Evolutionary conservation across 1,139 yeast species (phyloP).

Genomic region (Kazachstania sp.): DNA sequence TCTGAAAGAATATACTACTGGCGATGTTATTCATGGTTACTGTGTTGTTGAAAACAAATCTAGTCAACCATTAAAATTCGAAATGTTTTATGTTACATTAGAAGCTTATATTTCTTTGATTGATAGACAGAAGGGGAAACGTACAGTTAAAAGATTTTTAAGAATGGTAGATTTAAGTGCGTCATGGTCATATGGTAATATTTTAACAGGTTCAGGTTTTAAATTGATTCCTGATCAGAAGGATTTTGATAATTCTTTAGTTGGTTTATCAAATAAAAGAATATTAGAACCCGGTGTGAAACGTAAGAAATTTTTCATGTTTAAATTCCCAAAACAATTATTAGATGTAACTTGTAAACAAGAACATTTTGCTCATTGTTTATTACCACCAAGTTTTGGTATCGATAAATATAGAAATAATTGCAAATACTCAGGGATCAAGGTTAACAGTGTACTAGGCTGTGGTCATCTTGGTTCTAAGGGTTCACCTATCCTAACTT

Average conservation of each 20-base stretch:
- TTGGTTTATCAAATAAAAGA: conserved; percentile 50
- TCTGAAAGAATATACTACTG: conserved; percentile 45
- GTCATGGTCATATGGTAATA: conserved; percentile 35
- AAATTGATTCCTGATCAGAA: conserved; percentile 38
- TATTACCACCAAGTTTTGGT: conserved; percentile 63
- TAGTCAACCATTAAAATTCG: conserved; percentile 39
- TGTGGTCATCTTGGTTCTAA: conserved; percentile 35
- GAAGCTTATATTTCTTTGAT: conserved; percentile 41
- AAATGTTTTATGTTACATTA: conserved; percentile 49
- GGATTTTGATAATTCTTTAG: conserved; percentile 43
- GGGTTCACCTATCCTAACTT: conserved; percentile 35
- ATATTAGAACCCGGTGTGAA: conserved; percentile 42
- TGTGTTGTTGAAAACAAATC: conserved; percentile 41
- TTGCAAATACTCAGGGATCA: conserved; percentile 29
- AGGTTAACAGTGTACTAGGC: conserved; percentile 31
- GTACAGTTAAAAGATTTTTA: conserved; percentile 33
- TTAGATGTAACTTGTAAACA: conserved; percentile 53
- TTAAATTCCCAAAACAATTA: conserved; percentile 51
- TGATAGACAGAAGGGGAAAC: conserved; percentile 23
- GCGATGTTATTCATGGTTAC: conserved; percentile 48
- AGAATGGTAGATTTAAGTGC: conserved; percentile 40
- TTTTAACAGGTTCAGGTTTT: conserved; percentile 38
- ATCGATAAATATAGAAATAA: conserved; percentile 38
- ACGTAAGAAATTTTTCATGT: conserved; percentile 57
- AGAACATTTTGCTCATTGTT: conserved; percentile 44